Conservation (phyloP, 2,329 filamentous ascomycete species). For the Lasiodiplodia sp. region DNA sequence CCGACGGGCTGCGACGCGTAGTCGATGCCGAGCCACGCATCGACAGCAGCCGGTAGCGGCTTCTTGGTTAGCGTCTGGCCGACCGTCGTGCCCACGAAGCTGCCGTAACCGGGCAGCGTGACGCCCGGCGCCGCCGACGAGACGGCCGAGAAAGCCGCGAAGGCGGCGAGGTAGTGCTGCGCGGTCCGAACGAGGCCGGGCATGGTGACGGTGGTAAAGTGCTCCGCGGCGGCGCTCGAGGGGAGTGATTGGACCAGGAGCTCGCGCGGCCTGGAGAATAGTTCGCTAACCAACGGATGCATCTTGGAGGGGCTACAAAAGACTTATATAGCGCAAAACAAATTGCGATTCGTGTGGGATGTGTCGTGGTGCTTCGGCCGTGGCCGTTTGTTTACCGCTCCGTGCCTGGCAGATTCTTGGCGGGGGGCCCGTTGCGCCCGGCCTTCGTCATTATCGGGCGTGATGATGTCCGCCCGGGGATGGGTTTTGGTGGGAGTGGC, state of each 20-base stretch:
- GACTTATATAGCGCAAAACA: constrained; percentile 3
- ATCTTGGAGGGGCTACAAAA: background rate
- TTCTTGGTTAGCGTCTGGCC: constrained; percentile 45
- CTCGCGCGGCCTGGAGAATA: background rate
- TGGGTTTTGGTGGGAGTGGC: background rate
- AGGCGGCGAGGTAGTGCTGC: constrained; percentile 14
- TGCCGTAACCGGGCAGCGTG: constrained; percentile 50
- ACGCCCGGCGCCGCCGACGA: constrained; percentile 30
- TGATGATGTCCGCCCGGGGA: background rate
- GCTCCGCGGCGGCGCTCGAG: background rate
- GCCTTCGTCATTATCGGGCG: background rate
- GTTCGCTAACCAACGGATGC: background rate
- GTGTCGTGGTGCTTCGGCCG: constrained; percentile 13
- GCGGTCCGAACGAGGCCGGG: background rate
- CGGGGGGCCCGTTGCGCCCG: background rate
- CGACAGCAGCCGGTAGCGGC: constrained; percentile 45
- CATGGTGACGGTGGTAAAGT: background rate
- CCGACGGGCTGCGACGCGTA: constrained; percentile 54
- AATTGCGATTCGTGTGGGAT: background rate
- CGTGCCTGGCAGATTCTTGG: background rate
- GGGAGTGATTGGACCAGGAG: background rate
- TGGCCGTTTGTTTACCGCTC: background rate
- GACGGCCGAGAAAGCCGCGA: constrained; percentile 9
- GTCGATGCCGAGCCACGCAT: constrained; percentile 59
- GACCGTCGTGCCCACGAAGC: constrained; percentile 49